Percentiles rank a stretch among this genome's conserved stretches.
Evolutionary conservation across 2,329 filamentous ascomycete genomes (phyloP).

Genomic region (Colletotrichum sidae): DNA sequence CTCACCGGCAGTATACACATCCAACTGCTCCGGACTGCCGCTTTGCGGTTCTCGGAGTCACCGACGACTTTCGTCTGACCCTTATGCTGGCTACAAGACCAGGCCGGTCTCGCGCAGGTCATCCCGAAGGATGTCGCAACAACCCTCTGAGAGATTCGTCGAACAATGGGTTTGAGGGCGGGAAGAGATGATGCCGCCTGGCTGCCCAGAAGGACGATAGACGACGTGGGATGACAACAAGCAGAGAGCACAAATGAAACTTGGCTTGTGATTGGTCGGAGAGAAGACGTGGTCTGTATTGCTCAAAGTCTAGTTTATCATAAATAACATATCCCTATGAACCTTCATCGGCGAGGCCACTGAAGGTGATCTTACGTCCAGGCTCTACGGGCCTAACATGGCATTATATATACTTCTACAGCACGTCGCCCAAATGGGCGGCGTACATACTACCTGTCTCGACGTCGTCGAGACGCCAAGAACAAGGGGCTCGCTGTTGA

Average conservation of each 20-base stretch:
- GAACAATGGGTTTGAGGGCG: too few relatives aligned
- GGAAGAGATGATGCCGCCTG: too few relatives aligned
- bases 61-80: too few relatives aligned
- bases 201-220: too few relatives aligned
- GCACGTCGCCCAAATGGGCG: constrained; percentile 28
- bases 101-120: not conserved
- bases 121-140: too few relatives aligned
- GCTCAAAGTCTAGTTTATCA: constrained; percentile 37
- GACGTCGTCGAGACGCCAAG: constrained; percentile 5
- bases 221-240: not conserved
- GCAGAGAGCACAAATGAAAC: not conserved
- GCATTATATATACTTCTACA: constrained; percentile 37
- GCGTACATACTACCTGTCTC: constrained; percentile 17
- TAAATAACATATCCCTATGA: constrained; percentile 27
- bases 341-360: constrained; percentile 21
- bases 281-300: constrained; percentile 35
- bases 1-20: too few relatives aligned
- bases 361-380: constrained; percentile 19
- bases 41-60: too few relatives aligned
- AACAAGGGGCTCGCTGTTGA: constrained; percentile 17
- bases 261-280: not conserved
- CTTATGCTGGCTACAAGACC: not conserved
- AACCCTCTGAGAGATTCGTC: too few relatives aligned
- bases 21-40: too few relatives aligned
- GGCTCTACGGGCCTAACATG: constrained; percentile 24